These are phyloP conservation scores for Erodium texanum DNA, from an alignment of 441 rosid genomes.

Conservation along the genomic window DNA sequence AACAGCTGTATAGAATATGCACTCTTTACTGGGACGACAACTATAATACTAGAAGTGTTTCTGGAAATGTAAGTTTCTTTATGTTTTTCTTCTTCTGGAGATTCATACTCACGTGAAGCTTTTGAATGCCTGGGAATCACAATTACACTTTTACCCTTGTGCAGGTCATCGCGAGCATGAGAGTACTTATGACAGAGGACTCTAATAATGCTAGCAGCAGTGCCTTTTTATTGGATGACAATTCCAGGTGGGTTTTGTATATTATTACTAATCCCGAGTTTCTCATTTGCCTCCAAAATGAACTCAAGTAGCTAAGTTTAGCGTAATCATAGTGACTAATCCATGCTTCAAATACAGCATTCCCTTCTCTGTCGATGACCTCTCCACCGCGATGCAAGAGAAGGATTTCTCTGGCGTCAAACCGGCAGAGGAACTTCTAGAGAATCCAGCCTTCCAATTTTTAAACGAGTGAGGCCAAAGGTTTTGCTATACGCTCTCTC, in stretches of 20 bases:
- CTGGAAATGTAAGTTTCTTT: slow-evolving; percentile 56
- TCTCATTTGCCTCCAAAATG: too few species aligned
- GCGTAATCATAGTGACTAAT: too few species aligned
- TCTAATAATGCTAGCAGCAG: slow-evolving; percentile 72
- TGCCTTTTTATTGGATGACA: slow-evolving; percentile 93
- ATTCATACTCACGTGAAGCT: background rate
- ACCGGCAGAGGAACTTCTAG: slow-evolving; percentile 82
- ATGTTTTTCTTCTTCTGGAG: background rate
- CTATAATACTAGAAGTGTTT: slow-evolving; percentile 93
- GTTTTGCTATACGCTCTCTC: background rate
- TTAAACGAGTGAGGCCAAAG: slow-evolving; percentile 45
- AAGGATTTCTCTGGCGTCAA: slow-evolving; percentile 76
- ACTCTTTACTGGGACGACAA: slow-evolving; percentile 95
- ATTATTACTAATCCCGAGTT: background rate
- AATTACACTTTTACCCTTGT: background rate
- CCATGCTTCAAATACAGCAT: slow-evolving; percentile 38
- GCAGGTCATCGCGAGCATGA: slow-evolving; percentile 96
- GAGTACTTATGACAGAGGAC: slow-evolving; percentile 90
- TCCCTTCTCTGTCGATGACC: slow-evolving; percentile 89
- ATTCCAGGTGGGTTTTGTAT: slow-evolving; percentile 58
- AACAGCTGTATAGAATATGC: slow-evolving; percentile 94
- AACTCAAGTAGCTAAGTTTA: background rate
- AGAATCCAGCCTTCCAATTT: slow-evolving; percentile 81
- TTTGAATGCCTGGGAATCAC: background rate
- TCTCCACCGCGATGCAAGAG: slow-evolving; percentile 71